phyloP scores from a whole-genome alignment of 1,284 basidiomycete species.

The Coniferiporia sulphurascens region DNA sequence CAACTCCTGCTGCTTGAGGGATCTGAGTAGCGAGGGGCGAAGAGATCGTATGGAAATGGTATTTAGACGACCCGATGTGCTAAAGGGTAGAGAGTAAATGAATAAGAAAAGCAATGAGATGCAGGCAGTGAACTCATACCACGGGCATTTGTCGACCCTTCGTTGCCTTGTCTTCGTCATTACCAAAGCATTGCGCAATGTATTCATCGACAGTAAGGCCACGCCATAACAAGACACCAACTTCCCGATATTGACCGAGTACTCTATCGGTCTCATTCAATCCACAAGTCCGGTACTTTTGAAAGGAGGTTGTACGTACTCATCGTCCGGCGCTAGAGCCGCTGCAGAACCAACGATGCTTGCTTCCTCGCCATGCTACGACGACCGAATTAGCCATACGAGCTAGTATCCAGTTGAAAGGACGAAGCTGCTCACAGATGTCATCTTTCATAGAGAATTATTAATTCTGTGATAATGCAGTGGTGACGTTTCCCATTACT shows the following conservation, averaged over 20 bases:
- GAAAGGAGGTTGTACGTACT: conserved; percentile 50
- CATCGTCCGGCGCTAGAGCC: conserved; percentile 78
- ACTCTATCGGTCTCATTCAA: conserved; percentile 19
- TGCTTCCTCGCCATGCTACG: conserved; percentile 86
- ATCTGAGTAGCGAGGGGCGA: conserved; percentile 95
- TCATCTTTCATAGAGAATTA: conserved; percentile 50
- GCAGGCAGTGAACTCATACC: conserved; percentile 32
- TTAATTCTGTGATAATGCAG: neutral
- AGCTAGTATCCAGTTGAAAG: neutral
- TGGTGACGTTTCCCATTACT: neutral
- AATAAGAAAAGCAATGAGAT: neutral
- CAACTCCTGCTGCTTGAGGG: conserved; percentile 93
- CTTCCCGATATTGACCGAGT: conserved; percentile 79
- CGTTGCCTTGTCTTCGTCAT: conserved; percentile 73
- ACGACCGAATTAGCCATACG: conserved; percentile 16
- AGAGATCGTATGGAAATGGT: conserved; percentile 93
- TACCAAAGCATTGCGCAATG: conserved; percentile 90
- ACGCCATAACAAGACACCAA: conserved; percentile 86
- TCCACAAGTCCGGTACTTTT: neutral
- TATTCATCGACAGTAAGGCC: conserved; percentile 69
- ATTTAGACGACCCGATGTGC: conserved; percentile 83
- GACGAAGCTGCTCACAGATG: conserved; percentile 47
- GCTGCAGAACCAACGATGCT: conserved; percentile 89
- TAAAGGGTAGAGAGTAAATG: conserved; percentile 26
- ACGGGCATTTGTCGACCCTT: conserved; percentile 90